A percentile compares a stretch with the other conserved stretches of the same genome.
These are phyloP conservation scores for Tubosaeta sp. DNA, from an alignment of 768 basidiomycete genomes.

Conservation along the genomic window DNA sequence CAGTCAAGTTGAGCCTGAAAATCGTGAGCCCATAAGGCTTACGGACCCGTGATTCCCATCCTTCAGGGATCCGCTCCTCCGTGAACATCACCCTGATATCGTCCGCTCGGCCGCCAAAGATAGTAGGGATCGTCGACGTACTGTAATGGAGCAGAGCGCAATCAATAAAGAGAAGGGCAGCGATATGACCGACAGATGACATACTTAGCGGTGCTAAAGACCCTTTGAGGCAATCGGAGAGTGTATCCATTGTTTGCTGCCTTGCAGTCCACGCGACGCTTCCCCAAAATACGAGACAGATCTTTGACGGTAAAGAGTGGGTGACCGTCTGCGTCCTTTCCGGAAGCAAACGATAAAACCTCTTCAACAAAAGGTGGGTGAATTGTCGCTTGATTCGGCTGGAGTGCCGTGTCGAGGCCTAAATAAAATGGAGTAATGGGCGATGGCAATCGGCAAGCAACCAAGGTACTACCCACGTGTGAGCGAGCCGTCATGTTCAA, in stretches of 20 bases:
- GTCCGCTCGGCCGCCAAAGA: slow-evolving; percentile 58
- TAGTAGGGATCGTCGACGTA: slow-evolving; percentile 56
- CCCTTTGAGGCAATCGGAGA: slow-evolving; percentile 46
- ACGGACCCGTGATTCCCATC: slow-evolving; percentile 64
- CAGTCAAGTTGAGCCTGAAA: slow-evolving; percentile 43
- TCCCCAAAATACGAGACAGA: slow-evolving; percentile 51
- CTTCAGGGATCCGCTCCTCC: slow-evolving; percentile 67
- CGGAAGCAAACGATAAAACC: slow-evolving; percentile 55
- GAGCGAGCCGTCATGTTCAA: slow-evolving; percentile 24
- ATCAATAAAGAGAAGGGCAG: not conserved
- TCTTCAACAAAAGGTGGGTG: slow-evolving; percentile 50
- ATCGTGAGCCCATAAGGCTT: slow-evolving; percentile 59
- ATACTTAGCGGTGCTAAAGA: slow-evolving; percentile 67
- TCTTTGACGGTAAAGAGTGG: slow-evolving; percentile 52
- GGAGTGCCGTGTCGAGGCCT: slow-evolving; percentile 51
- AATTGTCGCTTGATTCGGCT: slow-evolving; percentile 51
- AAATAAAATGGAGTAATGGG: not conserved
- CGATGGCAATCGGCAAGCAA: not conserved
- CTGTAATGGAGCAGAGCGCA: slow-evolving; percentile 32
- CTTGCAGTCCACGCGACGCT: slow-evolving; percentile 57
- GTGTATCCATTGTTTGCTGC: slow-evolving; percentile 54
- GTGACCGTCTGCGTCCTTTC: slow-evolving; percentile 47
- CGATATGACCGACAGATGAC: slow-evolving; percentile 17
- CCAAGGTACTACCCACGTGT: slow-evolving; percentile 17
- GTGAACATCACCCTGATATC: slow-evolving; percentile 54